These are phyloP conservation scores for Claviceps fusiformis DNA, from an alignment of 2,329 filamentous ascomycete genomes.

Conservation along the genomic window DNA sequence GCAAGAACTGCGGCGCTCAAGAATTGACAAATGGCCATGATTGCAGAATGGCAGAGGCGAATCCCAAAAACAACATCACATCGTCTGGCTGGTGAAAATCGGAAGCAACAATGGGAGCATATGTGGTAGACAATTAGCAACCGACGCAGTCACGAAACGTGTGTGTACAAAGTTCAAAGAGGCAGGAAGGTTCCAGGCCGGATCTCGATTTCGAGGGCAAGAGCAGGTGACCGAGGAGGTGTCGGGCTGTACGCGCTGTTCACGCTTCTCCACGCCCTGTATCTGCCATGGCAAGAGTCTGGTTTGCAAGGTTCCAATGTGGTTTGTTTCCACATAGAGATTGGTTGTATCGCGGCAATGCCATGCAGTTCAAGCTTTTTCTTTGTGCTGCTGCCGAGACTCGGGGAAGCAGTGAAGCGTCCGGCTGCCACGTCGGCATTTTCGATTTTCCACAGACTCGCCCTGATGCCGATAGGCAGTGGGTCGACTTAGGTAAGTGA, in stretches of 20 bases:
- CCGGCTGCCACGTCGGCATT: too few species aligned
- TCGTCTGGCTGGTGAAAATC: background rate
- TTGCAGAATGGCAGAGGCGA: background rate
- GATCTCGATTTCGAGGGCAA: background rate
- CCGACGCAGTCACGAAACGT: background rate
- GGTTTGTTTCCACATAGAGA: too few species aligned
- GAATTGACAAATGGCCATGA: background rate
- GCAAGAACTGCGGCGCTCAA: background rate
- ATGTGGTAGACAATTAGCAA: too few species aligned
- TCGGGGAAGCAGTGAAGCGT: too few species aligned
- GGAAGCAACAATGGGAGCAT: too few species aligned
- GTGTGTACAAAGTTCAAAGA: too few species aligned
- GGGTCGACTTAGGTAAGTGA: too few species aligned
- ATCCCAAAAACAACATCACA: background rate
- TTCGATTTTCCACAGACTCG: too few species aligned
- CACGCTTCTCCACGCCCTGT: too few species aligned
- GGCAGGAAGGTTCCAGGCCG: background rate
- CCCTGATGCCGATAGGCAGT: too few species aligned
- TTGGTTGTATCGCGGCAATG: background rate
- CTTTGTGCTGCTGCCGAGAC: too few species aligned
- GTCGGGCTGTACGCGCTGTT: background rate
- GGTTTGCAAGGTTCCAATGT: background rate
- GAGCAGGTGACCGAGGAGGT: background rate
- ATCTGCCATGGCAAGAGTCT: background rate
- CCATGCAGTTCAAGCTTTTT: too few species aligned